Percentiles rank a stretch among this genome's conserved stretches.
phyloP scores from a whole-genome alignment of 2,329 filamentous ascomycete genomes.

The Fusarium nelsonii region DNA sequence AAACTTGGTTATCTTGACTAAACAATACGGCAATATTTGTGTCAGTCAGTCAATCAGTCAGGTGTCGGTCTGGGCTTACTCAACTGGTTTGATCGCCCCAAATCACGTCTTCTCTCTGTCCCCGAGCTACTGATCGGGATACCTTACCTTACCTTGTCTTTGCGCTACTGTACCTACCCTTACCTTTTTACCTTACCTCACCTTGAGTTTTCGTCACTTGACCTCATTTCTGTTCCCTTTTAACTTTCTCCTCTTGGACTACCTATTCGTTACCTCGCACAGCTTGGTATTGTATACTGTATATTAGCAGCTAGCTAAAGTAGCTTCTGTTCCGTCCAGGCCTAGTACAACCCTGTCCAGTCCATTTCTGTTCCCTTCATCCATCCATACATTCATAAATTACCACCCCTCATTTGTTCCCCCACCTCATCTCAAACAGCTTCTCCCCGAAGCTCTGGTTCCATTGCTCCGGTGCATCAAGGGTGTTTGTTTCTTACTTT shows the following conservation, averaged over 20 bases:
- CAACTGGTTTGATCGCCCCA: constrained; percentile 10
- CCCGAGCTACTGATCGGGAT: constrained; percentile 10
- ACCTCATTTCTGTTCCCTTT: constrained; percentile 22
- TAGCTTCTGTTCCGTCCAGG: constrained; percentile 13
- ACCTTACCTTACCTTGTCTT: constrained; percentile 11
- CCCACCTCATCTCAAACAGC: constrained; percentile 28
- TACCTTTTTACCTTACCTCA: constrained; percentile 28
- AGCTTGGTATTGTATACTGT: constrained; percentile 15
- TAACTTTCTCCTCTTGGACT: constrained; percentile 10
- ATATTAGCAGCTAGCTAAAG: constrained; percentile 11
- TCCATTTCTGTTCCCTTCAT: constrained; percentile 30
- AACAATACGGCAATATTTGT: constrained; percentile 1
- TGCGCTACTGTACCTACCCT: constrained; percentile 6
- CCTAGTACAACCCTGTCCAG: constrained; percentile 3
- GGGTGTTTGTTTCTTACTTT: constrained; percentile 18
- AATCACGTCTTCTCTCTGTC: constrained; percentile 3
- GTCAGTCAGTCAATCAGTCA: constrained; percentile 6
- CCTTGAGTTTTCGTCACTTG: constrained; percentile 25
- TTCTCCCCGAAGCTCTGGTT: constrained; percentile 40
- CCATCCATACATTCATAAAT: constrained; percentile 34
- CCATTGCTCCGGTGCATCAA: constrained; percentile 43
- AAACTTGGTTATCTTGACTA: constrained; percentile 12
- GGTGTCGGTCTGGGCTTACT: constrained; percentile 14
- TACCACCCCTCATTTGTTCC: constrained; percentile 41
- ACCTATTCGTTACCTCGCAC: constrained; percentile 7